Conservation (phyloP, 192 early-diverging fungal species). For the Coemansia sp. region DNA sequence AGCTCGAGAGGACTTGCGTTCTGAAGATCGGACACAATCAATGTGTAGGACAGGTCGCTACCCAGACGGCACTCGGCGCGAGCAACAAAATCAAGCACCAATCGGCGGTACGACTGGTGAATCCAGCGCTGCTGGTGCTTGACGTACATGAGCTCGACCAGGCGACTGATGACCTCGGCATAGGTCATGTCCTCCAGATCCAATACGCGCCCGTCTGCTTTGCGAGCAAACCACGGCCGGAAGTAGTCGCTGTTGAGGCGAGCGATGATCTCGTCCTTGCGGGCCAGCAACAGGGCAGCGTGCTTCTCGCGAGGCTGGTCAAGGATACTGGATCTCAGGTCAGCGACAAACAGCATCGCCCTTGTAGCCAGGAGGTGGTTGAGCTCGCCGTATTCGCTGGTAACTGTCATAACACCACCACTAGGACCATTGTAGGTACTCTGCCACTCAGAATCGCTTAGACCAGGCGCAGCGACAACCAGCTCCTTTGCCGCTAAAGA, state of each 20-base stretch:
- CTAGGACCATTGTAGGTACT: conserved; percentile 75
- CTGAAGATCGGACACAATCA: background rate
- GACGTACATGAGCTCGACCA: conserved; percentile 85
- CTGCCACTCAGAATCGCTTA: conserved; percentile 82
- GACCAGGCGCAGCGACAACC: conserved; percentile 83
- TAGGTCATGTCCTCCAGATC: conserved; percentile 96
- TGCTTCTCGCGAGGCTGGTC: conserved; percentile 83
- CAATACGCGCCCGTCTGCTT: conserved; percentile 70
- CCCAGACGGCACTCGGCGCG: conserved; percentile 80
- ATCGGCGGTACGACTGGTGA: conserved; percentile 68
- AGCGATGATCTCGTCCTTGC: conserved; percentile 82
- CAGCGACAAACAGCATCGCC: conserved; percentile 79
- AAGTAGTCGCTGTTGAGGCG: conserved; percentile 73
- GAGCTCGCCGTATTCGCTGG: conserved; percentile 91
- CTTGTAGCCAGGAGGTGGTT: conserved; percentile 93
- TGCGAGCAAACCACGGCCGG: conserved; percentile 94
- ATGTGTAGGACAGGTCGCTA: background rate
- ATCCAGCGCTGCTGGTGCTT: conserved; percentile 82
- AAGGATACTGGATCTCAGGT: conserved; percentile 84
- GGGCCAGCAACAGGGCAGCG: conserved; percentile 64
- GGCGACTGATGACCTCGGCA: conserved; percentile 78
- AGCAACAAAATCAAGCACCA: conserved; percentile 79
- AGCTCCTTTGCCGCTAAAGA: conserved; percentile 83
- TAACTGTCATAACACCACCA: conserved; percentile 85
- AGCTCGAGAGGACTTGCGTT: background rate